phyloP scores from a whole-genome alignment of 345 rosid genomes.

The Jatropha curcas region DNA sequence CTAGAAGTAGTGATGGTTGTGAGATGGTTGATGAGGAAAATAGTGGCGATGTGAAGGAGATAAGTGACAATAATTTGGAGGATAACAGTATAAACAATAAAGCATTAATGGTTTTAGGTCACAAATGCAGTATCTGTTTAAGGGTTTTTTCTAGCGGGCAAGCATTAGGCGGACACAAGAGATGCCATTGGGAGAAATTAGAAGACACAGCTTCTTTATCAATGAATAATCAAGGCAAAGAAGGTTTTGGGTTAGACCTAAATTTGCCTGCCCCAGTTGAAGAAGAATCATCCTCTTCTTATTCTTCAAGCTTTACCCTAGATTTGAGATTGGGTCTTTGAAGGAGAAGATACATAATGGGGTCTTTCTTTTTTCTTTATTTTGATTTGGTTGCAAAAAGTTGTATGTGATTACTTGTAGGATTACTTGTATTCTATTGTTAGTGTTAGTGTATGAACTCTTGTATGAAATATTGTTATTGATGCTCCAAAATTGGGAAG shows the following conservation, averaged over 20 bases:
- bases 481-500: conserved; percentile 7
- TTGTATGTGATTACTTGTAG: too few relatives aligned
- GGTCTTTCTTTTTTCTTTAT: too few relatives aligned
- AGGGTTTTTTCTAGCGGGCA: conserved; percentile 73
- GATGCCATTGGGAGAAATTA: conserved; percentile 94
- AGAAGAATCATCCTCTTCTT: conserved; percentile 41
- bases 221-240: neutral
- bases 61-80: neutral
- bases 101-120: conserved; percentile 11
- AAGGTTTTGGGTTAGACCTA: conserved; percentile 50
- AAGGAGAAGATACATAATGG: neutral
- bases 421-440: too few relatives aligned
- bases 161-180: conserved; percentile 93
- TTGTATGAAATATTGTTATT: neutral
- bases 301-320: conserved; percentile 46
- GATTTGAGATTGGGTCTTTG: conserved; percentile 78
- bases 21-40: conserved; percentile 17
- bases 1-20: conserved; percentile 19
- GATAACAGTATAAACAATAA: neutral
- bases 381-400: too few relatives aligned
- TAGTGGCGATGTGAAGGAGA: neutral
- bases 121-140: conserved; percentile 57
- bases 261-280: conserved; percentile 62
- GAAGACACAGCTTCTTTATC: conserved; percentile 33
- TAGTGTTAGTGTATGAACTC: conserved; percentile 19